Conservation (phyloP, 352 stramenopile species). For the Globisporangium solare region DNA sequence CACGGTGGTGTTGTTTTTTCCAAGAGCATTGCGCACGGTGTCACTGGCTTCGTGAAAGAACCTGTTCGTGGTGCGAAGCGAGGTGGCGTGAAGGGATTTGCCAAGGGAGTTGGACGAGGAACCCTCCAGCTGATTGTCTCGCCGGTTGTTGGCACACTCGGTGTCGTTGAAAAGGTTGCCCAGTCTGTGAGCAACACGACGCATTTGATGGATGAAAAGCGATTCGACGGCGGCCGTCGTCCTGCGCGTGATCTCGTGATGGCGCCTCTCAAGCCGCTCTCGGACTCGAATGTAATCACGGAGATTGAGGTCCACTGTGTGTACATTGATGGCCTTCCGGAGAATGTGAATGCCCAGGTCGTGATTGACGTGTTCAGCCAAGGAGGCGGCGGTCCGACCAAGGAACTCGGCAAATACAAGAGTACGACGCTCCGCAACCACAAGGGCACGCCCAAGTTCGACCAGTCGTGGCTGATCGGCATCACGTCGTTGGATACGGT, state of each 20-base stretch:
- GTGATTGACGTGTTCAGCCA: conserved; percentile 64
- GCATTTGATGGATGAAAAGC: conserved; percentile 78
- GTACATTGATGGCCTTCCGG: conserved; percentile 58
- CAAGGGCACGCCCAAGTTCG: conserved; percentile 63
- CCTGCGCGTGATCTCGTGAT: conserved; percentile 59
- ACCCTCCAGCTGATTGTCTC: conserved; percentile 76
- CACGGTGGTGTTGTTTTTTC: conserved; percentile 72
- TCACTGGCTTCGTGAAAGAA: conserved; percentile 79
- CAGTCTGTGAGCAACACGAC: conserved; percentile 85
- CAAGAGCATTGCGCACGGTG: conserved; percentile 74
- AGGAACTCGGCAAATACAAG: conserved; percentile 66
- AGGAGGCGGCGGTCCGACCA: conserved; percentile 30
- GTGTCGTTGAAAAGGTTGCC: conserved; percentile 78
- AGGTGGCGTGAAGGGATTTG: conserved; percentile 75
- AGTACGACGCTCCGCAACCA: conserved; percentile 48
- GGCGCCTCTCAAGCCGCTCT: conserved; percentile 61
- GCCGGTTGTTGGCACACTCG: conserved; percentile 78
- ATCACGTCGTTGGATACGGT: conserved; percentile 71
- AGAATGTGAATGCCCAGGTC: conserved; percentile 68
- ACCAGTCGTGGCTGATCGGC: conserved; percentile 81
- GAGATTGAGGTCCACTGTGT: conserved; percentile 78
- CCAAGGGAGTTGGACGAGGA: conserved; percentile 72
- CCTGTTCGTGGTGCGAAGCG: conserved; percentile 71
- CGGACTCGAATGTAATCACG: conserved; percentile 84
- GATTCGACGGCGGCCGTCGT: conserved; percentile 69